These are phyloP conservation scores for Paraphaeosphaeria minitans DNA, from an alignment of 2,329 filamentous ascomycete genomes.

Conservation along the genomic window DNA sequence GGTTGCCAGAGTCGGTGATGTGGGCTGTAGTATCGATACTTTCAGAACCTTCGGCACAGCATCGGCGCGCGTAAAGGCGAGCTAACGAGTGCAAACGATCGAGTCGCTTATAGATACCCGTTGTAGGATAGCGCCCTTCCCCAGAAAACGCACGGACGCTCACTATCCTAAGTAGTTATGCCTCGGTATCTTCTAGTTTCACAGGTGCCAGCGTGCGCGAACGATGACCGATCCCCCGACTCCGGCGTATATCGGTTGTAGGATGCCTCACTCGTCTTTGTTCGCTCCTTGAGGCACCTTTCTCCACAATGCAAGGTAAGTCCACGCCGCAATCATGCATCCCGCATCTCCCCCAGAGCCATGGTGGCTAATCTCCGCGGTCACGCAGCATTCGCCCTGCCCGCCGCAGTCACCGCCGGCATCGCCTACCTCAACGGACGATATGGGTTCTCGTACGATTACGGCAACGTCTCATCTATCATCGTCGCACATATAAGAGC, in stretches of 20 bases:
- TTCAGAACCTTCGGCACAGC: not conserved
- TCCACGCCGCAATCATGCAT: not conserved
- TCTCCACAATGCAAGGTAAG: conserved; percentile 6
- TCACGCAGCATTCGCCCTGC: conserved; percentile 33
- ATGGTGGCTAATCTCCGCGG: not conserved
- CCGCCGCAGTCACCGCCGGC: conserved; percentile 45
- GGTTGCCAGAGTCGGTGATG: conserved; percentile 4
- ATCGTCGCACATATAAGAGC: conserved; percentile 54
- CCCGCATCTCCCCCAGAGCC: not conserved
- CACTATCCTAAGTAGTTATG: not conserved
- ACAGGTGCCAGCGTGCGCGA: conserved; percentile 3
- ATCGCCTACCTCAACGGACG: conserved; percentile 71
- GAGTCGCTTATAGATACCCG: not conserved
- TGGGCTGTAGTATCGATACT: not conserved
- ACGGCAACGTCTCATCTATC: conserved; percentile 61
- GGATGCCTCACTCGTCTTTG: not conserved
- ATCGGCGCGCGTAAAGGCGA: not conserved
- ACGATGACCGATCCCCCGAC: not conserved
- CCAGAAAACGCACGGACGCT: conserved; percentile 3
- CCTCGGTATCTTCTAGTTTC: conserved; percentile 3
- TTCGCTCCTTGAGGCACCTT: not conserved
- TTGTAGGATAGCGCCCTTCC: not conserved
- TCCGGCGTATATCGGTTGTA: not conserved
- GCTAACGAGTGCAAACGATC: no score
- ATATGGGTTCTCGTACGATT: conserved; percentile 67